Evolutionary conservation across 352 stramenopile species (phyloP), one percentile per base, ranked within the genome.

Genomic region (Phytophthora tentaculata): DNA sequence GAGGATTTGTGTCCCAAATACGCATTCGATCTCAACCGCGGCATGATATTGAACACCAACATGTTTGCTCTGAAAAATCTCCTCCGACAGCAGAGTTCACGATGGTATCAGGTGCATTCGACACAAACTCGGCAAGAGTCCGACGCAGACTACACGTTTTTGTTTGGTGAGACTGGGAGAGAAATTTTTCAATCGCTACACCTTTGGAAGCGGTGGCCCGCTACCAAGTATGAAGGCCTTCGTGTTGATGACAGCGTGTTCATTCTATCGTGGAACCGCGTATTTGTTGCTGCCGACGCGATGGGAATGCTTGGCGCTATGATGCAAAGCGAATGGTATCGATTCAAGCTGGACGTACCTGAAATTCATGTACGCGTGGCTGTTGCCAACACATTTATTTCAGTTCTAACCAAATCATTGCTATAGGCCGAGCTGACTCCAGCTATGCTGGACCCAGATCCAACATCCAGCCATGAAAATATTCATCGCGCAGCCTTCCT

Each of bases 271-370:
- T 79, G 67, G 71, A 69, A 44, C 13, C 61, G 67, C 44, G 19
- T 71, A 6, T 67, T 79, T 26, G 16, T 71, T 9, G 17, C 58
- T 26, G 53, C 50, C 1, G 61, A 74, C 28, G 59, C 69, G 16
- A 74, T 73, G 44, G 61, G 71, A 53, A 49, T 72, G 39, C 29
- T 80, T 53, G 71, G 58, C 12, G 68, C 51, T 32, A 69, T 80
- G 52, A 74, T 80, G 56, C 73, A 77, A 59, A 80, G 67, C 51
- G 73, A 80, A 61, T 80, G 73, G 68, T 67, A 80, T 56, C 68
- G 69, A 10, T 74, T 77, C 39, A 41, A 77, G 49, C 19, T 72
- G 19, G 73, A 80, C 35, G 56, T 74, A n/a, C 63, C 59, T 16
- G 60, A 65, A 49, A 56, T 80, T 16, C 73, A 80, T 72, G 73